A percentile compares a stretch with the other conserved stretches of the same genome.
phyloP scores from a whole-genome alignment of 176 grass and related monocot genomes.

The Oropetium thomaeum region DNA sequence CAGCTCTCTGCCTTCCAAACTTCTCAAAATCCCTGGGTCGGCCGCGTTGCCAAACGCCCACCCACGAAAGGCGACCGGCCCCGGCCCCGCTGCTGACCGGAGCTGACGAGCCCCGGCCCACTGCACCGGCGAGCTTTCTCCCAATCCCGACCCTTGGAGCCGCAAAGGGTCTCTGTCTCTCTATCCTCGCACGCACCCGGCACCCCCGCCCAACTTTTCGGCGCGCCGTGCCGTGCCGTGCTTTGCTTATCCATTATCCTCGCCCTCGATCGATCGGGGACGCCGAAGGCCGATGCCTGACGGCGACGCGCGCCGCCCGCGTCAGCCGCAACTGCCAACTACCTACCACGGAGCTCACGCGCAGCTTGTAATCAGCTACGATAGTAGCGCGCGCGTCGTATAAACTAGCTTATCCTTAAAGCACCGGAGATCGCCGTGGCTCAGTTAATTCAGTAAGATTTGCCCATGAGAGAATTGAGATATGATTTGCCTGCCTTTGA shows the following conservation, averaged over 20 bases:
- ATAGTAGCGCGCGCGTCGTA: conserved; percentile 22
- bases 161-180: conserved; percentile 20
- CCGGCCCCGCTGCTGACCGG: neutral
- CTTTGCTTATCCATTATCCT: neutral
- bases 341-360: neutral
- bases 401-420: conserved; percentile 43
- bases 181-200: neutral
- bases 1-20: neutral
- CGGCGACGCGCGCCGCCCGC: neutral
- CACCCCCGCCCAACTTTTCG: neutral
- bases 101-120: neutral
- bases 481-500: no score
- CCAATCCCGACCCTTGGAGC: neutral
- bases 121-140: neutral
- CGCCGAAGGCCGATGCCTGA: neutral
- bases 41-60: neutral
- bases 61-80: neutral
- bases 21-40: neutral
- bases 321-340: neutral
- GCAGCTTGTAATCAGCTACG: neutral
- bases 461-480: neutral
- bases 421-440: neutral
- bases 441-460: neutral
- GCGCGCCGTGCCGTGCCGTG: neutral
- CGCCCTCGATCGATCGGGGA: no score